Evolutionary conservation across 2,329 filamentous ascomycete species (phyloP).

Genomic region (Talaromyces sp.): DNA sequence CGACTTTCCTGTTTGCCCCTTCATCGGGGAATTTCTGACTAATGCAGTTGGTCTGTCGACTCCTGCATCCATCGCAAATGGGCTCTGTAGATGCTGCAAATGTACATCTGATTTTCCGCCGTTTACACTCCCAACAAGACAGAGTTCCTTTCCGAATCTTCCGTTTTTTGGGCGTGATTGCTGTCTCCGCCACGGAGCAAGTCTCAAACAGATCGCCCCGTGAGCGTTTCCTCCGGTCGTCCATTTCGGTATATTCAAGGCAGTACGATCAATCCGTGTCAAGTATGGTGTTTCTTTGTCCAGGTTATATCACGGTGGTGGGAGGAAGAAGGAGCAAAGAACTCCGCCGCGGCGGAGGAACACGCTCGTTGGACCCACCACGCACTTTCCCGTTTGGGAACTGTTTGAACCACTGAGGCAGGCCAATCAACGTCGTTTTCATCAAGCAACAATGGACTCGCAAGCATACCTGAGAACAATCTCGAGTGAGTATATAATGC

Average conservation of each 20-base stretch:
- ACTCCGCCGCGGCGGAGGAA: constrained; percentile 8
- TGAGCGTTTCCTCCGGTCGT: not conserved
- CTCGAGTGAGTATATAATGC: not conserved
- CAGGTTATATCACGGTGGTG: not conserved
- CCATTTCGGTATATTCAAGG: not conserved
- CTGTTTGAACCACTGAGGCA: not conserved
- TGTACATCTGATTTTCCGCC: constrained; percentile 9
- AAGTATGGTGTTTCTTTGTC: not conserved
- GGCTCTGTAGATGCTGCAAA: constrained; percentile 5
- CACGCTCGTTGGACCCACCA: not conserved
- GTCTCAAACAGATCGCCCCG: not conserved
- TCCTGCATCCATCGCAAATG: constrained; percentile 20
- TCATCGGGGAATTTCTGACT: constrained; percentile 50
- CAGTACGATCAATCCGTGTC: not conserved
- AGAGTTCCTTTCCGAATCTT: constrained; percentile 19
- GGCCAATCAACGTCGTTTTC: not conserved
- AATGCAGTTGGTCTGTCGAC: constrained; percentile 35
- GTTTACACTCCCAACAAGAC: constrained; percentile 14
- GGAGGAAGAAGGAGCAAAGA: not conserved
- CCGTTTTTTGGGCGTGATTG: constrained; percentile 3
- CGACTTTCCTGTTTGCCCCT: not conserved
- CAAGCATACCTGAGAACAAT: not conserved
- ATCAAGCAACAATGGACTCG: not conserved
- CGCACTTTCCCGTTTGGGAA: not conserved
- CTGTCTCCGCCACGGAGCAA: not conserved